These are phyloP conservation scores for Kitagawia praeruptora DNA, from an alignment of 129 eudicot species.

Conservation along the genomic window DNA sequence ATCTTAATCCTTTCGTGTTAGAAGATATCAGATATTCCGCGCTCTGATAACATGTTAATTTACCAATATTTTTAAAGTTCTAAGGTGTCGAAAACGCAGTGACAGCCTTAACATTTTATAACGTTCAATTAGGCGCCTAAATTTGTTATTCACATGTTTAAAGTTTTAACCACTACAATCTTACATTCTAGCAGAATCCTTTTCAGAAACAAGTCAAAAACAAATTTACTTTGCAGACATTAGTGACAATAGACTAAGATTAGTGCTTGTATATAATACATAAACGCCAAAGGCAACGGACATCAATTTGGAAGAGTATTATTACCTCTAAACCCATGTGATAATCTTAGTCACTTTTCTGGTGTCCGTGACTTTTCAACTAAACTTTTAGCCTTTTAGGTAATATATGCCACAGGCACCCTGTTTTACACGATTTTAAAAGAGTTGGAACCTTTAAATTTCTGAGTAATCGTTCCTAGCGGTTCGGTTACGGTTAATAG, in stretches of 20 bases:
- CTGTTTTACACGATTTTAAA: background rate
- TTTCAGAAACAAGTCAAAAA: background rate
- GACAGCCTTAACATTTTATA: no score
- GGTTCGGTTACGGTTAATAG: no score
- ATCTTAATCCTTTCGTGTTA: no score
- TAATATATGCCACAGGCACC: background rate
- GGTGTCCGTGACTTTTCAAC: slow-evolving; percentile 1
- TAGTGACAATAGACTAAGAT: background rate
- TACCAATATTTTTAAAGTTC: no score
- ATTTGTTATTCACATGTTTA: background rate
- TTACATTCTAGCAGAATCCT: background rate
- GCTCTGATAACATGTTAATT: no score
- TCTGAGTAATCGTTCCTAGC: no score
- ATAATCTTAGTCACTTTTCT: background rate
- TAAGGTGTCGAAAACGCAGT: no score
- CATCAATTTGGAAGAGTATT: background rate
- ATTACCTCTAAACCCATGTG: background rate
- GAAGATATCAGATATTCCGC: no score
- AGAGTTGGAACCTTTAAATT: background rate
- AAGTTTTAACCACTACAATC: background rate
- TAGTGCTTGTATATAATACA: background rate
- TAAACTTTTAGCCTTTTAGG: background rate
- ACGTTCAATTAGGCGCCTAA: background rate
- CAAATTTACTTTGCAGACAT: background rate
- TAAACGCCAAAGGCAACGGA: background rate